Conservation (phyloP, 139 green algal genomes). For the Chlorella sp. region DNA sequence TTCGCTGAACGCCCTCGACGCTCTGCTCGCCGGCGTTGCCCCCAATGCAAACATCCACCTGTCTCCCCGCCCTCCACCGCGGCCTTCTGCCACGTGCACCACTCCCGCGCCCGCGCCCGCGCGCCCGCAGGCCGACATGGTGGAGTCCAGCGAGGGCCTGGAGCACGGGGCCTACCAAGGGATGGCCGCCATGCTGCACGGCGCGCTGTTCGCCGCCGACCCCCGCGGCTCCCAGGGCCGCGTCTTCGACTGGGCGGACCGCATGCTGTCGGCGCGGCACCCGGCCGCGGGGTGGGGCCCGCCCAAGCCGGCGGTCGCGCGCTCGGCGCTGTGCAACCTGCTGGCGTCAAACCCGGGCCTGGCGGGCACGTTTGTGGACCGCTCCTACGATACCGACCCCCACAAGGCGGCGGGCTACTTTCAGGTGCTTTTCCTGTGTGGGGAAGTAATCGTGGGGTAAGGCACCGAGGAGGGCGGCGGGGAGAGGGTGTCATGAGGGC, state of each 20-base stretch:
- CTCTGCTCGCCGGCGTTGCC: too few relatives aligned
- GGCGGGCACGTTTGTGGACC: slow-evolving; percentile 64
- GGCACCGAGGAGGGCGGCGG: too few relatives aligned
- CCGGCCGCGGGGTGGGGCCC: slow-evolving; percentile 20
- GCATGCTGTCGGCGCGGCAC: slow-evolving; percentile 38
- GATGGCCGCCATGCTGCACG: slow-evolving; percentile 79
- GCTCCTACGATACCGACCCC: slow-evolving; percentile 69
- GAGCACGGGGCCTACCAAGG: slow-evolving; percentile 61
- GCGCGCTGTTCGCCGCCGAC: slow-evolving; percentile 63
- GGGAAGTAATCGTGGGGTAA: too few relatives aligned
- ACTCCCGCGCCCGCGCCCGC: too few relatives aligned
- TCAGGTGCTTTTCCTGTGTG: slow-evolving; percentile 51
- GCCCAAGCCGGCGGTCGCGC: slow-evolving; percentile 46
- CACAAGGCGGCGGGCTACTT: slow-evolving; percentile 72
- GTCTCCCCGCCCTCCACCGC: too few relatives aligned
- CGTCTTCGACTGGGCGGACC: slow-evolving; percentile 54
- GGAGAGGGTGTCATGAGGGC: too few relatives aligned
- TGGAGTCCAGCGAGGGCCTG: slow-evolving; percentile 56
- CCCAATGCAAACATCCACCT: too few relatives aligned
- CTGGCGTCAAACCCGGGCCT: slow-evolving; percentile 63
- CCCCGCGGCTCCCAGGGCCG: slow-evolving; percentile 34
- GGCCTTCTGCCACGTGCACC: too few relatives aligned
- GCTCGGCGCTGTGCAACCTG: slow-evolving; percentile 61
- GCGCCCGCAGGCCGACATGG: slow-evolving; percentile 36
- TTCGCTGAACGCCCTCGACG: too few relatives aligned